Conservation (phyloP, 2,329 filamentous ascomycete genomes). For the Neonectria ditissima region DNA sequence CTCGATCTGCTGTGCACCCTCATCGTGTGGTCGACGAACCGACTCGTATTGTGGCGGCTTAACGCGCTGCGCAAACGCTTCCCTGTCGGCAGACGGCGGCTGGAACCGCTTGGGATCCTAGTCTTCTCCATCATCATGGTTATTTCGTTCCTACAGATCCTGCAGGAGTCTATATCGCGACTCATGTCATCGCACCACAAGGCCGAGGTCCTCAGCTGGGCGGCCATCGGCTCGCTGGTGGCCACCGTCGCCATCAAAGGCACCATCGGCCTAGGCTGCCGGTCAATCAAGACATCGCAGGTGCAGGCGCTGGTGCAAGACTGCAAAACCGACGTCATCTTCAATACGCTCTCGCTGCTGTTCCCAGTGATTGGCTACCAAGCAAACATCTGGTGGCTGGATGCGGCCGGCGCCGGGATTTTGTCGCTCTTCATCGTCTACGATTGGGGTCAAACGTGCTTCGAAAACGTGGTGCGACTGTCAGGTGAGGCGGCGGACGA, state of each 20-base stretch:
- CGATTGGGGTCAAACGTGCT: conserved; percentile 71
- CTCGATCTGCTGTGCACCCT: conserved; percentile 82
- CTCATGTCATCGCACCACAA: conserved; percentile 69
- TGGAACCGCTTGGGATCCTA: conserved; percentile 81
- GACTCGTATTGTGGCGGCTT: conserved; percentile 72
- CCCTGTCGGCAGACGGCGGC: conserved; percentile 74
- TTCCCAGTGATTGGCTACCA: conserved; percentile 78
- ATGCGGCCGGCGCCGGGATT: conserved; percentile 69
- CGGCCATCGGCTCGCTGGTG: conserved; percentile 65
- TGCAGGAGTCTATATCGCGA: conserved; percentile 73
- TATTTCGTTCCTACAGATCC: conserved; percentile 82
- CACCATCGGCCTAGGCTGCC: conserved; percentile 85
- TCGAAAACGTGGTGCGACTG: conserved; percentile 47
- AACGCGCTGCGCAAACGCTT: conserved; percentile 70
- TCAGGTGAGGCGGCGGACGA: conserved; percentile 49
- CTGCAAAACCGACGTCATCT: conserved; percentile 78
- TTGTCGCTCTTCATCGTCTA: conserved; percentile 76
- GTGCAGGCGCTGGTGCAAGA: conserved; percentile 74
- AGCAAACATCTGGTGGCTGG: conserved; percentile 74
- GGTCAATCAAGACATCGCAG: conserved; percentile 82
- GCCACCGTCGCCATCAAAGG: conserved; percentile 83
- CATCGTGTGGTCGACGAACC: conserved; percentile 83
- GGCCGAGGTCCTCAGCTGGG: conserved; percentile 46
- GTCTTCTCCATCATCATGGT: conserved; percentile 88
- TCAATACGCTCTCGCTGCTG: conserved; percentile 89